A percentile compares a stretch with the other conserved stretches of the same genome.
Evolutionary conservation across 495 filamentous ascomycete genomes (phyloP).

Genomic region (Penicillium maclennaniae): DNA sequence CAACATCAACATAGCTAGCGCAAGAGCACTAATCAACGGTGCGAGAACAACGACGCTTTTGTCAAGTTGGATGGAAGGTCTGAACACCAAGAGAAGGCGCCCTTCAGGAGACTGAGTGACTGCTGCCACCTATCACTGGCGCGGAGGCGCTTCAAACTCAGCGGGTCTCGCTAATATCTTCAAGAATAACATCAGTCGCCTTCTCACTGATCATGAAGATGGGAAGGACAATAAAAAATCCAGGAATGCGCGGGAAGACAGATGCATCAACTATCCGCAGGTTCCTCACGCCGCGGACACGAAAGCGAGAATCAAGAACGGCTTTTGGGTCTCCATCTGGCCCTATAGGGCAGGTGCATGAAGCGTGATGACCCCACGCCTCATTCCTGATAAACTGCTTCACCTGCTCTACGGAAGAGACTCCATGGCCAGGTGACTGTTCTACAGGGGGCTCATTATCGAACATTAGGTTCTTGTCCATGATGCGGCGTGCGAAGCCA

Average conservation of each 20-base stretch:
- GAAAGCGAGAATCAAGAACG: constrained; percentile 55
- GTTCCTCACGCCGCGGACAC: constrained; percentile 50
- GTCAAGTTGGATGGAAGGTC: no score
- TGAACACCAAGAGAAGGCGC: no score
- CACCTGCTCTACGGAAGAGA: constrained; percentile 38
- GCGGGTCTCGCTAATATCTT: no score
- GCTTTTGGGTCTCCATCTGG: constrained; percentile 53
- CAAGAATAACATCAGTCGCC: constrained; percentile 45
- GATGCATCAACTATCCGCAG: constrained; percentile 61
- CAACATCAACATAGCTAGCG: no score
- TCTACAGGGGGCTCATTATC: constrained; percentile 28
- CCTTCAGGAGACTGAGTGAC: no score
- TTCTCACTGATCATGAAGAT: constrained; percentile 63
- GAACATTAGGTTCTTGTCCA: no score
- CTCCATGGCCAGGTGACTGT: constrained; percentile 39
- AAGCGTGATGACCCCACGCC: constrained; percentile 59
- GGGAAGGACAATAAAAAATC: constrained; percentile 53
- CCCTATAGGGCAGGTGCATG: constrained; percentile 57
- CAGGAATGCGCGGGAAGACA: constrained; percentile 56
- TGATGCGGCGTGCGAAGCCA: constrained; percentile 29
- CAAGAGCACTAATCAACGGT: no score
- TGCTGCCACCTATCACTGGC: no score
- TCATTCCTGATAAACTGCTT: constrained; percentile 48
- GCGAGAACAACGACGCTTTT: no score
- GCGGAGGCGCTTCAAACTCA: no score